A percentile compares a stretch with the other conserved stretches of the same genome.
Evolutionary conservation across 306 rosid species (phyloP).

Genomic region (Senna siamea): DNA sequence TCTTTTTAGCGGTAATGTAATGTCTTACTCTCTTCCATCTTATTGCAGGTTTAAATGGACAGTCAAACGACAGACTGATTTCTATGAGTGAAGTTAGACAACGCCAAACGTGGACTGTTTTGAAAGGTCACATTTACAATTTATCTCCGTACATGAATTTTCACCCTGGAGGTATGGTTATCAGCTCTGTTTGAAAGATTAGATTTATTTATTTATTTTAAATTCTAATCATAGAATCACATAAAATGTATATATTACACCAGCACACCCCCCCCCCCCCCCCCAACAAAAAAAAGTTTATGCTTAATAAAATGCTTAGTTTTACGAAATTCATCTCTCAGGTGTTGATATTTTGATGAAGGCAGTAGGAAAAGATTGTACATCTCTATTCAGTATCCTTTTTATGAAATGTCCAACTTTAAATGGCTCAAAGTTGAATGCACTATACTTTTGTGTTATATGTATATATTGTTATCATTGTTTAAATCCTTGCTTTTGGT

Average conservation of each 20-base stretch:
- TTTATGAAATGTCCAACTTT: not conserved
- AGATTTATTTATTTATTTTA: no score
- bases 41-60: slow-evolving; percentile 78
- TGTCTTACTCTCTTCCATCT: slow-evolving; percentile 28
- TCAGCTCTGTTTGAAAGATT: slow-evolving; percentile 3
- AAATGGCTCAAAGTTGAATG: not conserved
- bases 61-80: slow-evolving; percentile 83
- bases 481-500: no score
- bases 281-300: not conserved
- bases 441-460: no score
- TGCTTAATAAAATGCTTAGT: not conserved
- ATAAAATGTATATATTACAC: no score
- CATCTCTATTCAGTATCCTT: not conserved
- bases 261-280: no score
- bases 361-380: not conserved
- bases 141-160: slow-evolving; percentile 87
- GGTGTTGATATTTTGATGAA: not conserved
- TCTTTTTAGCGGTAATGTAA: slow-evolving; percentile 8
- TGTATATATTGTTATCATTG: no score
- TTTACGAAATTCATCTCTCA: not conserved
- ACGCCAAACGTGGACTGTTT: slow-evolving; percentile 91
- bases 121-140: slow-evolving; percentile 93
- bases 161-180: slow-evolving; percentile 87
- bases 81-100: slow-evolving; percentile 83
- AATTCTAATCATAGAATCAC: no score